A percentile compares a stretch with the other conserved stretches of the same genome.
Conservation (phyloP, 2,329 filamentous ascomycete genomes). For the Pyricularia pennisetigena region DNA sequence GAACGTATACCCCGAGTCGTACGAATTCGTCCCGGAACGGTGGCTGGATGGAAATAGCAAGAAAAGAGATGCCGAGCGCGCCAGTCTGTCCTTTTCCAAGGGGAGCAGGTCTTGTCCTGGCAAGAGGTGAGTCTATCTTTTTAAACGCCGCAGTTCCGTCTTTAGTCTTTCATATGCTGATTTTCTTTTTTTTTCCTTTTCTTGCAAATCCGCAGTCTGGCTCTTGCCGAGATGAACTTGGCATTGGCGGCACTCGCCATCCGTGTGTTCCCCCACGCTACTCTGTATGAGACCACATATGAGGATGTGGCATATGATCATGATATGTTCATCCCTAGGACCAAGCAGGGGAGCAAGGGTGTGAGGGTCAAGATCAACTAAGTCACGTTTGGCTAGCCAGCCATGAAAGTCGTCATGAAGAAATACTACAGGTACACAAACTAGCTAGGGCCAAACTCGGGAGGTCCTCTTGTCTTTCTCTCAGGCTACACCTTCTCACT, state of each 20-base stretch:
- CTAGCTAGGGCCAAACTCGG: neutral
- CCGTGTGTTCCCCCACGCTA: constrained; percentile 17
- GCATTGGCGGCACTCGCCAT: constrained; percentile 15
- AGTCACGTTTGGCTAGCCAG: neutral
- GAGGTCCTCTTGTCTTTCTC: neutral
- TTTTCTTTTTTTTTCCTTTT: neutral
- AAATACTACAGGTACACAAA: too few species aligned
- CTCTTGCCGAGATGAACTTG: constrained; percentile 19
- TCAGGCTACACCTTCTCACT: too few species aligned
- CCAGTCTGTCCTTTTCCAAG: constrained; percentile 29
- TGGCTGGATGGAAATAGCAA: constrained; percentile 24
- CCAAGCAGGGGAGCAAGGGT: constrained; percentile 3
- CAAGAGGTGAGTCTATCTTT: constrained; percentile 18
- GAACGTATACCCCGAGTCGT: constrained; percentile 24
- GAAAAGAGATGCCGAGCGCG: constrained; percentile 20
- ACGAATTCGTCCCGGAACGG: constrained; percentile 27
- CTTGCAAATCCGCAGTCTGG: constrained; percentile 12
- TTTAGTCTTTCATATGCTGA: neutral
- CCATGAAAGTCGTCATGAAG: neutral
- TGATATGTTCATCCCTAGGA: constrained; percentile 5
- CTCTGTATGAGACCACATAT: constrained; percentile 17
- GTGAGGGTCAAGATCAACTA: constrained; percentile 4
- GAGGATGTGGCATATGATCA: constrained; percentile 18
- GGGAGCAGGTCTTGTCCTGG: constrained; percentile 31
- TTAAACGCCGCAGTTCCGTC: neutral